Evolutionary conservation across 2,329 filamentous ascomycete species (phyloP).

Genomic region (Kalaharituber pfeilii): DNA sequence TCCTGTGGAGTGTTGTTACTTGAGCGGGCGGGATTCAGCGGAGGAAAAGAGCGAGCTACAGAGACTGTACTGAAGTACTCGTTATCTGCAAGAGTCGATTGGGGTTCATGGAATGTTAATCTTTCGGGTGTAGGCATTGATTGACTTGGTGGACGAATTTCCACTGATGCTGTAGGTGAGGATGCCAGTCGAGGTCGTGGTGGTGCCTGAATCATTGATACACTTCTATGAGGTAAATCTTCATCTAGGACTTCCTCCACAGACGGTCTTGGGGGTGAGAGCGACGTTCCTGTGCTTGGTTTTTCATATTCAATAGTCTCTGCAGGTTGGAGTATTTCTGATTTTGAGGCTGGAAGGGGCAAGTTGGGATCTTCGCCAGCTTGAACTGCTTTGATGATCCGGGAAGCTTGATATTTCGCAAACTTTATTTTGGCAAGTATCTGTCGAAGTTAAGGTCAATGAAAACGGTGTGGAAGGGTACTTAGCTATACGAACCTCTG

Average conservation of each 20-base stretch:
- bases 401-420: constrained; percentile 84
- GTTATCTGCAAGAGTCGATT: neutral
- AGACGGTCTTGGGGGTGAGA: constrained; percentile 29
- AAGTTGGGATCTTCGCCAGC: constrained; percentile 83
- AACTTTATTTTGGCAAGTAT: constrained; percentile 78
- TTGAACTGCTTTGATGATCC: constrained; percentile 80
- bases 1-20: constrained; percentile 7
- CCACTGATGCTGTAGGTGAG: constrained; percentile 7
- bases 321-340: constrained; percentile 24
- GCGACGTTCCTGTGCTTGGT: constrained; percentile 37
- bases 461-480: too few relatives aligned
- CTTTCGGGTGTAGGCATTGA: neutral
- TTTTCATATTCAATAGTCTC: constrained; percentile 39
- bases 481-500: constrained; percentile 30
- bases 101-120: neutral
- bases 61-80: neutral
- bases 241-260: constrained; percentile 39
- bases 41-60: neutral
- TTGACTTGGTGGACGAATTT: constrained; percentile 22
- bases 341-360: constrained; percentile 30
- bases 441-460: constrained; percentile 27
- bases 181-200: constrained; percentile 23
- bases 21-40: neutral
- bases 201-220: too few relatives aligned
- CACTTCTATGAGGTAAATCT: too few relatives aligned